Evolutionary conservation across 306 rosid species (phyloP), one percentile per base, ranked within the genome.

Genomic region (Amphicarpaea edgeworthii): DNA sequence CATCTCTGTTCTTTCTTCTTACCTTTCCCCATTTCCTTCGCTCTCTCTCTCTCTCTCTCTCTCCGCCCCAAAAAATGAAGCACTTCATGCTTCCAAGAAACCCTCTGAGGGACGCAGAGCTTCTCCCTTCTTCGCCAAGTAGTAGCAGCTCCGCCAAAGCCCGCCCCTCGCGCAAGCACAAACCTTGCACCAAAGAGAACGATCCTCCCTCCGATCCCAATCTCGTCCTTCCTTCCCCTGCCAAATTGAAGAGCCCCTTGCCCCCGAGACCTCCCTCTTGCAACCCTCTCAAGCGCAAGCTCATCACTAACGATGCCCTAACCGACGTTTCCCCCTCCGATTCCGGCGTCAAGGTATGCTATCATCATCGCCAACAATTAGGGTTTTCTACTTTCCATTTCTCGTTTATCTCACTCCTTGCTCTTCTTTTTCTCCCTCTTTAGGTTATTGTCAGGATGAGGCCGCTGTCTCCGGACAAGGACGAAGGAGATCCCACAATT

Each of bases 271-370:
- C 98, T 1, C 98, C 97, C 1, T 72, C 97, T 49, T 86, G 90
- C 10, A 96, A 92, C 43, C 97, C 99, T 50, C 97, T 92, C 72
- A 96, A 92, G 83, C 88, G 99, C 78, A 96, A 96, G 90, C 98
- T 96, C 60, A 20, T 12, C 58, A 1, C 2, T 6, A 62, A 23
- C 67, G 70, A 79, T 54, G 97, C 84, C 3, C 70, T 83, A 26
- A 50, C 80, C 8, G 96, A 96, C 24, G 85, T 79, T 82, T 80
- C 86, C 0, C 82, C 74, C 43, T 86, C 88, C 45, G 99, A 96
- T 83, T 96, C 99, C 38, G 99, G 99, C 5, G 99, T 96, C 23
- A 90, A 93, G 97, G 99, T 92, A 47, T 30, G 37, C 32, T 30
- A 4, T 3, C 37, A 24, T 24, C 28, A 30, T 30, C 7, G 37